Percentiles rank a stretch among this genome's conserved stretches.
phyloP scores from a whole-genome alignment of 1,284 basidiomycete genomes.

The Omphalotus olearius region DNA sequence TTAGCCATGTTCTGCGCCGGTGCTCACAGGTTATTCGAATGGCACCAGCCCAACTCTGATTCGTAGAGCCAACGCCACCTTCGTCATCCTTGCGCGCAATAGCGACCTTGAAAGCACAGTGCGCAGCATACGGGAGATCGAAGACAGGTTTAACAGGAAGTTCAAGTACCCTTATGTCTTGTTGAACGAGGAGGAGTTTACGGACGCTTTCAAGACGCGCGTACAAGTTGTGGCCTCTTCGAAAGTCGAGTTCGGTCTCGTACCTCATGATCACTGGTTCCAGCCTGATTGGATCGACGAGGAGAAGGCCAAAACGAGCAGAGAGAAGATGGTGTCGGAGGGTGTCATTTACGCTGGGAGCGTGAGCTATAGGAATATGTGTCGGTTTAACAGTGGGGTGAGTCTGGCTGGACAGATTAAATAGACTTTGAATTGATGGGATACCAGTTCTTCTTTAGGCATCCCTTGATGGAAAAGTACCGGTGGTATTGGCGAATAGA shows the following conservation, averaged over 20 bases:
- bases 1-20: background rate
- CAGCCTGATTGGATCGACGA: conserved; percentile 68
- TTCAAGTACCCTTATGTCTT: conserved; percentile 71
- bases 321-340: conserved; percentile 47
- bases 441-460: conserved; percentile 60
- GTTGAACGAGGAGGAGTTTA: conserved; percentile 69
- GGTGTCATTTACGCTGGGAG: conserved; percentile 49
- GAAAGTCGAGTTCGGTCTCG: conserved; percentile 51
- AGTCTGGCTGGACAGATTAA: conserved; percentile 12
- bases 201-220: conserved; percentile 56
- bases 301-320: conserved; percentile 43
- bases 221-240: conserved; percentile 21
- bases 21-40: too few species aligned
- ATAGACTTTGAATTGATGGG: background rate
- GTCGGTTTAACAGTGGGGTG: conserved; percentile 78
- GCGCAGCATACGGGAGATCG: conserved; percentile 40
- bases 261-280: conserved; percentile 39
- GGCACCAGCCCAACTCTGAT: background rate
- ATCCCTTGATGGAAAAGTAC: conserved; percentile 62
- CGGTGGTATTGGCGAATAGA: conserved; percentile 75
- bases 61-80: conserved; percentile 36
- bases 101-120: conserved; percentile 33
- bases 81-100: conserved; percentile 42
- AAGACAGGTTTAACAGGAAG: conserved; percentile 60
- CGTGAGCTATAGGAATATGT: conserved; percentile 56